These are phyloP conservation scores for Candida nemodendra DNA, from an alignment of 805 yeast species.

Conservation along the genomic window DNA sequence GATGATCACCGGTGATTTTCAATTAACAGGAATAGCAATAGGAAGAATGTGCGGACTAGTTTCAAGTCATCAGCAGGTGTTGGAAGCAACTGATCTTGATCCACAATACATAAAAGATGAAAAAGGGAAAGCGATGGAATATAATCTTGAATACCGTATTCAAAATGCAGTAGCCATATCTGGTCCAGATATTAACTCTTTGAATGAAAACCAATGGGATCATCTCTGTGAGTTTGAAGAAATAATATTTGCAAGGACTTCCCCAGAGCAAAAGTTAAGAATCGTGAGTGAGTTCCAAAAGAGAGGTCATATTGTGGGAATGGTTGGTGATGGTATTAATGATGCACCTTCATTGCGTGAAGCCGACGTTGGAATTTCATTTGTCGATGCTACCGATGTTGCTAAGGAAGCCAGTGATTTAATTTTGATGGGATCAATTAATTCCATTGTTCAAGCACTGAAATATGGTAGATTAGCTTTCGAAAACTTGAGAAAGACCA, in stretches of 20 bases:
- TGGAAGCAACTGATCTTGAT: not conserved
- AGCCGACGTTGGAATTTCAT: constrained; percentile 63
- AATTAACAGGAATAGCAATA: constrained; percentile 34
- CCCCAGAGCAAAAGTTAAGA: constrained; percentile 53
- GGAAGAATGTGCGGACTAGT: constrained; percentile 27
- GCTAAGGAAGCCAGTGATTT: constrained; percentile 47
- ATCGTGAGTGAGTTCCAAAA: constrained; percentile 49
- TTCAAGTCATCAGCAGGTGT: not conserved
- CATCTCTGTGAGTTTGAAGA: constrained; percentile 36
- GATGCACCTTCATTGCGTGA: constrained; percentile 63
- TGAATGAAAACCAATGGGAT: constrained; percentile 44
- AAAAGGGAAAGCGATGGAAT: not conserved
- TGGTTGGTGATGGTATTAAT: constrained; percentile 67
- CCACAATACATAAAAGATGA: not conserved
- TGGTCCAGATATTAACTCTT: constrained; percentile 32
- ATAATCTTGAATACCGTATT: constrained; percentile 19
- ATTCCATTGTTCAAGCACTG: constrained; percentile 34
- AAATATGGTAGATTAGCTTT: constrained; percentile 46
- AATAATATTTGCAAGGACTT: constrained; percentile 55
- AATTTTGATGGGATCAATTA: constrained; percentile 2
- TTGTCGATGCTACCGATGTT: constrained; percentile 64
- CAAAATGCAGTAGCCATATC: constrained; percentile 34
- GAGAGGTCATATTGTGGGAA: constrained; percentile 56
- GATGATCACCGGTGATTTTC: constrained; percentile 55
- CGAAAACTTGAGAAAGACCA: constrained; percentile 47